Evolutionary conservation across 1,284 basidiomycete species (phyloP).

Genomic region (Fomitopsis pinicola): DNA sequence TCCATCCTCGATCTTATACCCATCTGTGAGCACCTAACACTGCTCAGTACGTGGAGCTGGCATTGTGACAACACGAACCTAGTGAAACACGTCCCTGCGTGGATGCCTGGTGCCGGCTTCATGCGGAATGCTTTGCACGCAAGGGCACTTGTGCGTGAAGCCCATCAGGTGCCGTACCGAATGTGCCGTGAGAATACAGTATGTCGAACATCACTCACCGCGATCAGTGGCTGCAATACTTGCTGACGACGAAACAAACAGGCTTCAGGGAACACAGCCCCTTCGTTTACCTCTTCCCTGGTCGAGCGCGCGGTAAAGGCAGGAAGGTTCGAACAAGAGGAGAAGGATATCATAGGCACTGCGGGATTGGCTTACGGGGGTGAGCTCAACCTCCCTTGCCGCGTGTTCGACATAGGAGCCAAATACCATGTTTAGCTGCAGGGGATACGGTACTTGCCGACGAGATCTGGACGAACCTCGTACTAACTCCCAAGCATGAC

Average conservation of each 20-base stretch:
- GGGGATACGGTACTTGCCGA: neutral
- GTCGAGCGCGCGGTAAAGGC: neutral
- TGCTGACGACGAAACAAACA: neutral
- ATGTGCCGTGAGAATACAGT: neutral
- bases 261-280: neutral
- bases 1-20: neutral
- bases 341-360: neutral
- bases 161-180: neutral
- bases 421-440: neutral
- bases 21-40: neutral
- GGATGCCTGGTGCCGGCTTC: constrained; percentile 35
- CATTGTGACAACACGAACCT: too few relatives aligned
- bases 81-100: constrained; percentile 32
- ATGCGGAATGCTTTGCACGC: neutral
- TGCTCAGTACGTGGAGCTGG: too few relatives aligned
- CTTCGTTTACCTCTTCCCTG: neutral
- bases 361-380: neutral
- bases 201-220: neutral
- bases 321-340: neutral
- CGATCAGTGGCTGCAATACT: too few relatives aligned
- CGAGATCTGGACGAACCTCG: neutral
- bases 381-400: neutral
- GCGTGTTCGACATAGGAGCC: neutral
- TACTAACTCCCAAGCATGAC: neutral
- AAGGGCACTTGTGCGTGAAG: neutral